Base-by-base conservation (phyloP, 202 grass and related monocot species). In the Zizania palustris region DNA sequence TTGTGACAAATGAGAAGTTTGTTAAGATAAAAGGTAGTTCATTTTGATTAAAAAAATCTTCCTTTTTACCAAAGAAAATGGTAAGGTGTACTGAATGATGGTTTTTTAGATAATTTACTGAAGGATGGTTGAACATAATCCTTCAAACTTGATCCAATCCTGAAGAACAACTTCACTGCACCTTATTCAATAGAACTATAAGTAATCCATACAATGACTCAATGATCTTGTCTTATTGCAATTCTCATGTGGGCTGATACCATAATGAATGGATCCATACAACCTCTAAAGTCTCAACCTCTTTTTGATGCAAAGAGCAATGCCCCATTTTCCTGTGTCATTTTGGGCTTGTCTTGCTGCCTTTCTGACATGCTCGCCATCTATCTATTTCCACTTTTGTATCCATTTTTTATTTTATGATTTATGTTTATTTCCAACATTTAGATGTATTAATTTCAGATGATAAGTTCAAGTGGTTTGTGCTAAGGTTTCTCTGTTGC, bases 111-210 rank as follows among this genome's bases (percentile, higher is more conserved):
- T 28, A 28, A 28, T 28, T 28, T 46, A 61, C 14, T 69, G 22
- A 63, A 55, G 3, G 16, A 63, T 46, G 36, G 22, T 18, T 21
- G 54, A 85, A 80, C 55, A 63, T 76, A 16, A 11, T 65, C 46
- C 40, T 9, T 16, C 15, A 55, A 48, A 48, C 46, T 49, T 73
- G 51, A 51, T 39, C 9, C 4, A 21, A 6, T 61, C 60, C 18
- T 60, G 28, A 20, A 65, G 28, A 73, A 73, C 59, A 40, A 15
- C 34, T 40, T 65, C 2, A 68, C n/a, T 66, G 35, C 40, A 66
- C 46, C 15, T 71, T 63, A 20, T 21, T 78, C 10, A 7, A 39
- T 35, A 66, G 14, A 67, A 20, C 61, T 63, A 4, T 14, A 65
- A 37, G 11, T n/a, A 50, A 35, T 56, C 11, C 9, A 12, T 5